These are phyloP conservation scores for Gomphus sp. DNA, from an alignment of 1,284 basidiomycete species.

Conservation along the genomic window DNA sequence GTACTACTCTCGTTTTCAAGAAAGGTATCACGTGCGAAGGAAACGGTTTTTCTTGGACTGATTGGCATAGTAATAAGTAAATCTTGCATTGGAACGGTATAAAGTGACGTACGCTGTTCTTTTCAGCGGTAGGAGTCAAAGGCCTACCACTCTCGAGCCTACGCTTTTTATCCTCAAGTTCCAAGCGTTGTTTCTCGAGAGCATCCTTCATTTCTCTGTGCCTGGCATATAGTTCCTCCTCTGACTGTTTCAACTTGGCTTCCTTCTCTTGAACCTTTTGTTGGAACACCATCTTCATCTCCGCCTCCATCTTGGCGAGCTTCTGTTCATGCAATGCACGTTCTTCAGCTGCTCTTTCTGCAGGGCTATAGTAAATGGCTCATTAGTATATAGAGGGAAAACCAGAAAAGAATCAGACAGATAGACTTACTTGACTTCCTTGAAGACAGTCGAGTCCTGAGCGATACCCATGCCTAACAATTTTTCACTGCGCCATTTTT, in stretches of 20 bases:
- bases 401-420: neutral
- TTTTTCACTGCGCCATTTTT: slow-evolving; percentile 95
- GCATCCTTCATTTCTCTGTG: slow-evolving; percentile 99
- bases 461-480: slow-evolving; percentile 91
- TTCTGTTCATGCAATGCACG: slow-evolving; percentile 91
- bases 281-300: slow-evolving; percentile 99
- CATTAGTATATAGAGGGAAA: neutral
- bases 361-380: slow-evolving; percentile 51
- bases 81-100: too few relatives aligned
- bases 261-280: slow-evolving; percentile 99
- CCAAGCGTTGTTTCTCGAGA: slow-evolving; percentile 90
- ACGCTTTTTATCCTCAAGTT: slow-evolving; percentile 98
- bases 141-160: slow-evolving; percentile 91
- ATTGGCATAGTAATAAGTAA: slow-evolving; percentile 2
- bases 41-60: slow-evolving; percentile 7
- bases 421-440: slow-evolving; percentile 85
- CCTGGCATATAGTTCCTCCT: slow-evolving; percentile 94
- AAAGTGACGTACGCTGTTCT: slow-evolving; percentile 51
- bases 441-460: slow-evolving; percentile 94
- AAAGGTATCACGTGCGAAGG: slow-evolving; percentile 6
- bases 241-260: slow-evolving; percentile 93
- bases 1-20: neutral
- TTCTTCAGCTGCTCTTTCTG: slow-evolving; percentile 91
- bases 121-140: slow-evolving; percentile 76
- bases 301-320: slow-evolving; percentile 96